phyloP scores from a whole-genome alignment of 805 yeast species.

The Teunomyces kruisii region DNA sequence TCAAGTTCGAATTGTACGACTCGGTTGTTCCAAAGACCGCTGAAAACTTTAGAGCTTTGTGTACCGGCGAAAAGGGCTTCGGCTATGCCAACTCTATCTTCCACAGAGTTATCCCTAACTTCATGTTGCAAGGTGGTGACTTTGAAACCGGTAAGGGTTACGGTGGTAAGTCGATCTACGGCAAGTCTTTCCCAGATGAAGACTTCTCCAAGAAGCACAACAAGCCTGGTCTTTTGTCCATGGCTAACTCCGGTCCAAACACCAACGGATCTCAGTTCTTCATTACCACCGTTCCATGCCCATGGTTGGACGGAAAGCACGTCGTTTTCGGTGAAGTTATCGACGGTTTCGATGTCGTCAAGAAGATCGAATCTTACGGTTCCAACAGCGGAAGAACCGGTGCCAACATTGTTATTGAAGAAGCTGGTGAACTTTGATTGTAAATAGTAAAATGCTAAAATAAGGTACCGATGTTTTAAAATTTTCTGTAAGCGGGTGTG shows the following conservation, averaged over 20 bases:
- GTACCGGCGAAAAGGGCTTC: slow-evolving; percentile 92
- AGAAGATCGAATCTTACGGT: slow-evolving; percentile 25
- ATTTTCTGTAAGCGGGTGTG: too few species aligned
- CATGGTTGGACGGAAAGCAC: slow-evolving; percentile 29
- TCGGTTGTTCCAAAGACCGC: slow-evolving; percentile 72
- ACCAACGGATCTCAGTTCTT: slow-evolving; percentile 92
- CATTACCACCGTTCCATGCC: slow-evolving; percentile 63
- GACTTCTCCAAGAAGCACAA: slow-evolving; percentile 73
- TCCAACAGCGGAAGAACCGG: slow-evolving; percentile 18
- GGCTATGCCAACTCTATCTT: slow-evolving; percentile 84
- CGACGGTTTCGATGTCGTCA: slow-evolving; percentile 24
- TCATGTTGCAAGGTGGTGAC: slow-evolving; percentile 87
- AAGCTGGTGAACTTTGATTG: slow-evolving; percentile 23
- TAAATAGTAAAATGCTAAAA: background rate
- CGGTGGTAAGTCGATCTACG: slow-evolving; percentile 90
- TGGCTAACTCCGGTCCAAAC: slow-evolving; percentile 94
- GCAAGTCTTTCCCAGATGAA: slow-evolving; percentile 63
- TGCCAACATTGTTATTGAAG: slow-evolving; percentile 24
- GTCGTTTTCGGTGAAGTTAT: slow-evolving; percentile 27
- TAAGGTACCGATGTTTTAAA: too few species aligned
- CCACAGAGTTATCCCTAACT: slow-evolving; percentile 97
- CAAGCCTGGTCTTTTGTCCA: slow-evolving; percentile 78
- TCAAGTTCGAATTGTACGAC: slow-evolving; percentile 43
- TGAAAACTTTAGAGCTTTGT: slow-evolving; percentile 77
- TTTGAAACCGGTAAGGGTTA: slow-evolving; percentile 85